phyloP scores from a whole-genome alignment of 2,329 filamentous ascomycete genomes.

The Monilinia vaccinii-corymbosi region DNA sequence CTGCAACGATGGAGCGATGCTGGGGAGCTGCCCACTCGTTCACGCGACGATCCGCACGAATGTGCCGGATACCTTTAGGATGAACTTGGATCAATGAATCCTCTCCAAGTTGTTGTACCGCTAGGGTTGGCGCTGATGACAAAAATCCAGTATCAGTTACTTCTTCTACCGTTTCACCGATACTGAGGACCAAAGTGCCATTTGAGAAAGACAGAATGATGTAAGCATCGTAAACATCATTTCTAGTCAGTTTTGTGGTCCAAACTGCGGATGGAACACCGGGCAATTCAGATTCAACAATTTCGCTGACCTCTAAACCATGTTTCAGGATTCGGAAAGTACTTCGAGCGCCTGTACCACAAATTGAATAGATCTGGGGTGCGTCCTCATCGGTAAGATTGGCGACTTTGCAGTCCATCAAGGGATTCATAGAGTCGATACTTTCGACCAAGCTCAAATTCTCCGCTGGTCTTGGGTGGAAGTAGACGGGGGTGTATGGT shows the following conservation, averaged over 20 bases:
- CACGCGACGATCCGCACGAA: constrained; percentile 64
- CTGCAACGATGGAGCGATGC: constrained; percentile 90
- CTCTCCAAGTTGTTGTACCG: constrained; percentile 88
- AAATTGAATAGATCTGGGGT: constrained; percentile 91
- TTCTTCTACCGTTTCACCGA: constrained; percentile 94
- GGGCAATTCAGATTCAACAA: constrained; percentile 87
- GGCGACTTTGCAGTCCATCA: constrained; percentile 83
- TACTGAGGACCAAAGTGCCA: constrained; percentile 83
- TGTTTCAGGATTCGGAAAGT: constrained; percentile 89
- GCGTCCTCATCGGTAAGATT: constrained; percentile 89
- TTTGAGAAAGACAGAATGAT: constrained; percentile 92
- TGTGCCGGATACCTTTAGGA: constrained; percentile 90
- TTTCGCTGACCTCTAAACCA: constrained; percentile 85
- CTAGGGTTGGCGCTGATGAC: constrained; percentile 78
- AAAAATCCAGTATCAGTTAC: constrained; percentile 90
- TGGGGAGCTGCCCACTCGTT: constrained; percentile 93
- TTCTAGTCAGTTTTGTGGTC: constrained; percentile 79
- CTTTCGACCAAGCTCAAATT: constrained; percentile 80
- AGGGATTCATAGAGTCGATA: constrained; percentile 80
- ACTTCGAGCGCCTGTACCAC: constrained; percentile 79
- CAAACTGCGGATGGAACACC: constrained; percentile 87
- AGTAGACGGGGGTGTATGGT: constrained; percentile 71
- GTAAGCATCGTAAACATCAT: constrained; percentile 84
- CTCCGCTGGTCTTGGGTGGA: constrained; percentile 68
- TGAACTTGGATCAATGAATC: constrained; percentile 91